These are phyloP conservation scores for Aspergillus affinis DNA, from an alignment of 495 filamentous ascomycete genomes.

Conservation along the genomic window DNA sequence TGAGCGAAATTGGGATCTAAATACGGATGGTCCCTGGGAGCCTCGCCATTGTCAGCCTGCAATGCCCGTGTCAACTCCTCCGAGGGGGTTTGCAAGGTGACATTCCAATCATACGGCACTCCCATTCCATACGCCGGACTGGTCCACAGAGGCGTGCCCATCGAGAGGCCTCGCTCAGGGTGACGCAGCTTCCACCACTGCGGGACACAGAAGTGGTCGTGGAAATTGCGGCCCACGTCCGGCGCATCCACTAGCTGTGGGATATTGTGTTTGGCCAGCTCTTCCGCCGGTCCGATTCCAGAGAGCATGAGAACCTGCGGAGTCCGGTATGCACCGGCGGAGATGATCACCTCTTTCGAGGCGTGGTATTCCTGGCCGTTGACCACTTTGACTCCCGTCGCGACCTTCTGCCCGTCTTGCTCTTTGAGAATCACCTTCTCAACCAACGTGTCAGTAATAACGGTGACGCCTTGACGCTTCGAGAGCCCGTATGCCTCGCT, in stretches of 20 bases:
- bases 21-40: constrained; percentile 13
- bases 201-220: constrained; percentile 32
- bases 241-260: constrained; percentile 24
- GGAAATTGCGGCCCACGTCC: constrained; percentile 36
- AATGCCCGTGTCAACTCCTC: constrained; percentile 30
- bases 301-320: constrained; percentile 41
- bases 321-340: constrained; percentile 29
- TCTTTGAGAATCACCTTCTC: constrained; percentile 22
- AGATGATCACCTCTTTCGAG: constrained; percentile 32
- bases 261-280: constrained; percentile 30
- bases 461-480: constrained; percentile 11
- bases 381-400: constrained; percentile 26
- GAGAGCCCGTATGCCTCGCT: constrained; percentile 28
- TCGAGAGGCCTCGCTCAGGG: constrained; percentile 32
- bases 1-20: constrained; percentile 9
- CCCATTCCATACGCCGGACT: constrained; percentile 32
- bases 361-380: constrained; percentile 25
- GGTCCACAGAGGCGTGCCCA: constrained; percentile 31
- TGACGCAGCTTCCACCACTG: constrained; percentile 40
- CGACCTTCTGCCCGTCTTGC: constrained; percentile 17
- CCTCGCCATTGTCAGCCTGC: constrained; percentile 25
- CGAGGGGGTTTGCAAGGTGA: constrained; percentile 17
- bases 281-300: constrained; percentile 31
- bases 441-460: constrained; percentile 26
- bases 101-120: constrained; percentile 27